Evolutionary conservation across 2,329 filamentous ascomycete species (phyloP).

Genomic region (Fusarium dlaminii): DNA sequence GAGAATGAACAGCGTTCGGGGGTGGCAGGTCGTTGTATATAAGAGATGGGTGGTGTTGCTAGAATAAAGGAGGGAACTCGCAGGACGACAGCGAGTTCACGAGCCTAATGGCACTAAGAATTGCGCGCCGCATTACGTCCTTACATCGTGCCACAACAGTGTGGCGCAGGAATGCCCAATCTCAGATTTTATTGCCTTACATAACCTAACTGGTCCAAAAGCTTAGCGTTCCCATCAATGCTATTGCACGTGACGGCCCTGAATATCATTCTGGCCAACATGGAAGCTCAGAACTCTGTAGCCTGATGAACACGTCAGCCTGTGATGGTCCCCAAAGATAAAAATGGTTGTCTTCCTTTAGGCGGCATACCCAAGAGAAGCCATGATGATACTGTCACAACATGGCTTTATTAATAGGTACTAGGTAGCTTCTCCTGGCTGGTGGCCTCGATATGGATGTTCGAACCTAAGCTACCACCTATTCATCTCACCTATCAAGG

Average conservation of each 20-base stretch:
- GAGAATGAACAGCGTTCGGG: slow-evolving; percentile 11
- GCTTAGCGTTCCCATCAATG: not conserved
- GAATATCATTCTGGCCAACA: slow-evolving; percentile 28
- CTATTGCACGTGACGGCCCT: slow-evolving; percentile 26
- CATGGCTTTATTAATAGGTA: not conserved
- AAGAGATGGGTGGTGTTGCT: slow-evolving; percentile 40
- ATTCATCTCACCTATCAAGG: not conserved
- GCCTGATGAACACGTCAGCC: slow-evolving; percentile 40
- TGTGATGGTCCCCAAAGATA: slow-evolving; percentile 20
- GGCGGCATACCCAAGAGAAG: not conserved
- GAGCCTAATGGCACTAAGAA: slow-evolving; percentile 46
- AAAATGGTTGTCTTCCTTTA: slow-evolving; percentile 25
- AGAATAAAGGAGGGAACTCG: slow-evolving; percentile 46
- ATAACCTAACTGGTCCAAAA: not conserved
- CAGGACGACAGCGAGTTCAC: slow-evolving; percentile 46
- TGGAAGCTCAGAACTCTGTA: slow-evolving; percentile 26
- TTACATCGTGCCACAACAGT: slow-evolving; percentile 40
- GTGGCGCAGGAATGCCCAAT: slow-evolving; percentile 31
- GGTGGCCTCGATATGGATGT: slow-evolving; percentile 2
- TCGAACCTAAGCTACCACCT: not conserved
- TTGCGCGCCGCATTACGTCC: slow-evolving; percentile 39
- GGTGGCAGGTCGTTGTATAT: slow-evolving; percentile 23
- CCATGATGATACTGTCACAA: not conserved
- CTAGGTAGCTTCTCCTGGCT: not conserved
- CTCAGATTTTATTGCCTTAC: slow-evolving; percentile 1